A percentile compares a stretch with the other conserved stretches of the same genome.
These are phyloP conservation scores for Carex littledalei DNA, from an alignment of 176 grass and related monocot genomes.

Conservation along the genomic window DNA sequence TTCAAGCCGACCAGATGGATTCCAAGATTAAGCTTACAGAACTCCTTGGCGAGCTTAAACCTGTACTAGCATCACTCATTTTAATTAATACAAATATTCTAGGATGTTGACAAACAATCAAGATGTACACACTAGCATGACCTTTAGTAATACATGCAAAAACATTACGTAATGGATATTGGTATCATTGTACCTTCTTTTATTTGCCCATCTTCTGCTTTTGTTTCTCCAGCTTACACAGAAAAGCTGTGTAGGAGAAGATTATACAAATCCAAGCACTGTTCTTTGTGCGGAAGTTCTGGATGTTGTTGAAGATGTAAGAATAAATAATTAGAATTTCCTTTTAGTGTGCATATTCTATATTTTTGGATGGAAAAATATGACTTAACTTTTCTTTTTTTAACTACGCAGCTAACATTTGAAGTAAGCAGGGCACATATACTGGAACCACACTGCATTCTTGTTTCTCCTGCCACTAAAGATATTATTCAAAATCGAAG, in stretches of 20 bases:
- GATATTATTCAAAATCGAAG: not conserved
- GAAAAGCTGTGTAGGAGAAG: slow-evolving; percentile 29
- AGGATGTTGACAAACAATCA: not conserved
- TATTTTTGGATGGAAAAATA: not conserved
- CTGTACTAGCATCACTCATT: not conserved
- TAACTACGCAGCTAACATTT: slow-evolving; percentile 16
- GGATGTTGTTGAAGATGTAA: slow-evolving; percentile 19
- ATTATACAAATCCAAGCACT: slow-evolving; percentile 20
- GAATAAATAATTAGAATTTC: not conserved
- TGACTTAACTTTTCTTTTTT: not conserved
- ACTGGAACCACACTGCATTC: slow-evolving; percentile 25
- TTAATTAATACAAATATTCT: not conserved
- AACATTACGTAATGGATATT: not conserved
- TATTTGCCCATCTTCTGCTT: not conserved
- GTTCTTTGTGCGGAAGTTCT: slow-evolving; percentile 28
- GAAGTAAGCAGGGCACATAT: not conserved
- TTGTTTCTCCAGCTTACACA: not conserved
- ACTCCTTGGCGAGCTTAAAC: not conserved
- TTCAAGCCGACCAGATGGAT: not conserved
- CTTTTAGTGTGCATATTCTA: not conserved
- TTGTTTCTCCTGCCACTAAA: slow-evolving; percentile 3
- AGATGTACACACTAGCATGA: not conserved
- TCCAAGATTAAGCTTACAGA: not conserved
- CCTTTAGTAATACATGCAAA: not conserved
- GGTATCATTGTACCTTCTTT: not conserved